phyloP scores from a whole-genome alignment of 2,329 filamentous ascomycete genomes.

The Neurospora crassa region DNA sequence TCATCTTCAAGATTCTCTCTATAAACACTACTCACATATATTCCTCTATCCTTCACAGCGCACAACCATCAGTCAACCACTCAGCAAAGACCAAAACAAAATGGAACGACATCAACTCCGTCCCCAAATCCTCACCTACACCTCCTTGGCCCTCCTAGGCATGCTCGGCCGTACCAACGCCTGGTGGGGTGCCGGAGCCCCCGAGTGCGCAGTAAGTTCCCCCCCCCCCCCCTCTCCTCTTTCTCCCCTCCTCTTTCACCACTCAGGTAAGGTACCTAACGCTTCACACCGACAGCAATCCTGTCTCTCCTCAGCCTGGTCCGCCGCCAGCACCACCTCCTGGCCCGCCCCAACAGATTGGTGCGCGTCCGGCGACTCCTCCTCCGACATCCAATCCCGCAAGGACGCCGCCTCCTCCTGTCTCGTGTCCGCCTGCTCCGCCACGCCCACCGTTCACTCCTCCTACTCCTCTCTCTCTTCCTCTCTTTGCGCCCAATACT shows the following conservation, averaged over 20 bases:
- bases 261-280: too few relatives aligned
- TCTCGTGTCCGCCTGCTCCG: conserved; percentile 22
- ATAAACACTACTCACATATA: background rate
- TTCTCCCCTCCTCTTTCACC: background rate
- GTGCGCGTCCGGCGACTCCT: conserved; percentile 16
- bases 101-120: background rate
- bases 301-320: conserved; percentile 31
- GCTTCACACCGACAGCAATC: conserved; percentile 23
- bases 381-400: background rate
- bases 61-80: background rate
- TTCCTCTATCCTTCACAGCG: background rate
- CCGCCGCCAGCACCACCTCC: conserved; percentile 16
- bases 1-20: fast-evolving
- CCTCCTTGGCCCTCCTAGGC: background rate
- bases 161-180: conserved; percentile 17
- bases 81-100: background rate
- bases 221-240: background rate
- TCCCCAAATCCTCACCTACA: background rate
- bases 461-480: conserved; percentile 28
- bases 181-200: conserved; percentile 32
- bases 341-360: conserved; percentile 25
- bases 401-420: conserved; percentile 16
- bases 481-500: conserved; percentile 31
- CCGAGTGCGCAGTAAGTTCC: conserved; percentile 31
- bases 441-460: conserved; percentile 21